Base-by-base conservation (phyloP, 139 green algal genomes). In the Volvox africanus region DNA sequence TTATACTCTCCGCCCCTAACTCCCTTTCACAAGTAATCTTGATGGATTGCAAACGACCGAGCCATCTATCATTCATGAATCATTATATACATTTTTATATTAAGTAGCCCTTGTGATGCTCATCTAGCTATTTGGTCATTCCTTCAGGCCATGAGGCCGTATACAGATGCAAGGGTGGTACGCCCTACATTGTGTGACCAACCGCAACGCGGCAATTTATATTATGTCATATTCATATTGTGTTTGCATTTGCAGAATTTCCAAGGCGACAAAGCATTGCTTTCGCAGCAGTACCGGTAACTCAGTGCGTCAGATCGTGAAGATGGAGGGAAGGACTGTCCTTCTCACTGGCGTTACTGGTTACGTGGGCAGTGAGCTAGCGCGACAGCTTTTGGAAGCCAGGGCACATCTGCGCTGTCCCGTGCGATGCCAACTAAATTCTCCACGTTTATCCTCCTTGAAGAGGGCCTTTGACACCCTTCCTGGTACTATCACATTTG, bases 301-400 rank as follows among this genome's bases (percentile, higher is more conserved):
- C 44, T 5, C 9, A 55, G 44, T 9, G 44, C 44, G 44, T 55
- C 44, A 55, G 44, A 55, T 55, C 44, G 9, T 55, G 44, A 55
- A 5, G 14, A 86, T 86, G 80, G 81, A 89, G 26, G 85, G 85
- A 55, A 33, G 5, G 14, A 83, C 50, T 2, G 86, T 84, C 13
- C 50, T 90, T 0, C 86, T 95, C 11, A 93, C 93, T 1, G 93
- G 93, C 0, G 85, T 88, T 1, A 93, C 91, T 6, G 93, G 93
- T 26, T 95, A 89, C 69, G 91, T 95, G 0, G 93, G 91, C 28
- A 81, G 61, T 12, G 93, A 95, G 88, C 68, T 95, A 13, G 89
- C 89, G 30, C 86, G 71, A 20, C 93, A 95, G 76, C 76, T 94
- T 35, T 86, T 95, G 21, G 33, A 71, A 9, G 67, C 44, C 11